Base-by-base conservation (phyloP, 1,139 yeast genomes). In the Candida mesenterica region DNA sequence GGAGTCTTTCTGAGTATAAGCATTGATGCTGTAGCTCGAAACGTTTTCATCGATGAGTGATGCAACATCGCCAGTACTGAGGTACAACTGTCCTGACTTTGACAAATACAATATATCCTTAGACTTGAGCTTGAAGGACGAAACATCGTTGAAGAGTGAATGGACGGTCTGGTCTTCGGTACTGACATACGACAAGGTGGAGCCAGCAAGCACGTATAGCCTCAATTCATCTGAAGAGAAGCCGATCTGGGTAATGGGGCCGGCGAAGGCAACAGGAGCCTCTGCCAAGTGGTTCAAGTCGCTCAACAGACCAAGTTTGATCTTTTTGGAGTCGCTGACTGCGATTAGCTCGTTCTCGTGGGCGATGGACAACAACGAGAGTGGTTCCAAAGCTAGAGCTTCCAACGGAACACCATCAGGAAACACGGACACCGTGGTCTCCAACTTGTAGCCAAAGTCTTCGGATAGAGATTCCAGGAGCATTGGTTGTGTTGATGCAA, bases 401-500 rank as follows among this genome's bases (percentile, higher is more conserved):
- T 40, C 49, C 30, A 63, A 49, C 27, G 61, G 65, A 9, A 68
- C 39, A 4, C 58, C 50, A 4, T 42, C 55, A 17, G 28, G 28
- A 34, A 68, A 64, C 4, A 65, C 41, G 9, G 13, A 59, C 33
- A 2, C 72, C 73, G 13, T 51, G 53, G 18, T 3, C 57, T 50
- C 30, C 14, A 62, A 48, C 36, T 59, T 58, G 54, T 66, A 69
- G 19, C 73, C 74, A 36, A 66, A 55, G 45, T 61, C 65, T 45
- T 69, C 73, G 2, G 73, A 57, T 7, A 55, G 44, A 13, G 47
- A 36, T 48, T 65, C 69, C 22, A 50, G 57, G 15, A 57, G 33
- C 38, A 39, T 37, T 14, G 14, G 5, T 24, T 24, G 12, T 24
- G 26, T 10, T 24, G 26, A 6, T 19, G n/a, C n/a, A n/a, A n/a